A percentile compares a stretch with the other conserved stretches of the same genome.
phyloP scores from a whole-genome alignment of 1,284 basidiomycete species.

The Ganoderma leucocontextum region DNA sequence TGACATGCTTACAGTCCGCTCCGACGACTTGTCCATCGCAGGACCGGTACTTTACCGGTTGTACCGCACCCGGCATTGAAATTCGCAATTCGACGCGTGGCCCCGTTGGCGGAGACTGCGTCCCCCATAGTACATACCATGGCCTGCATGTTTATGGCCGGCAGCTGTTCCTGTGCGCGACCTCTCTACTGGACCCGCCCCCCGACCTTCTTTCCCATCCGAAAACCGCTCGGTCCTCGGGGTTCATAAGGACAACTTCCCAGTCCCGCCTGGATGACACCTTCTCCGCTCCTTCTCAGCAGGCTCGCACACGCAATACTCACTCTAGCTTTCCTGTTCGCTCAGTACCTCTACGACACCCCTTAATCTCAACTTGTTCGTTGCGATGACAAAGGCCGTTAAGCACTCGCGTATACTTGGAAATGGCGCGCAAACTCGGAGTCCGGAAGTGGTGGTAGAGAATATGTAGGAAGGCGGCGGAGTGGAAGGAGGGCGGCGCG shows the following conservation, averaged over 20 bases:
- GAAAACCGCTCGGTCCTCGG: not conserved
- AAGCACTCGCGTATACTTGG: not conserved
- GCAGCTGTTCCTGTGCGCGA: not conserved
- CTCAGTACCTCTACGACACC: not conserved
- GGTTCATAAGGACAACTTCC: not conserved
- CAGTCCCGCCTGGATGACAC: not conserved
- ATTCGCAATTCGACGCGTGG: not conserved
- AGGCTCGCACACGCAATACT: not conserved
- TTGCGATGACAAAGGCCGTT: not conserved
- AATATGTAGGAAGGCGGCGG: slow-evolving; percentile 9
- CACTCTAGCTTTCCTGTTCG: not conserved
- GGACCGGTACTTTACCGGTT: no score
- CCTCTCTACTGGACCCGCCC: not conserved
- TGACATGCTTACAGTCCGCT: not conserved
- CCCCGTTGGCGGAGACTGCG: not conserved
- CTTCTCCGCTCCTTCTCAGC: not conserved
- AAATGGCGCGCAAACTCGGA: not conserved
- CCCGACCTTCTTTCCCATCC: slow-evolving; percentile 1
- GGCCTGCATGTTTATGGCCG: not conserved
- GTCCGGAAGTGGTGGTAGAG: slow-evolving; percentile 13
- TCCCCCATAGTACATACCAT: no score
- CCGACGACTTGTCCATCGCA: no score
- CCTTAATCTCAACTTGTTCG: not conserved
- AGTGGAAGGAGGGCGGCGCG: slow-evolving; percentile 10
- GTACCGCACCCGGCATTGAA: not conserved